phyloP scores from a whole-genome alignment of 805 yeast species.

The Candida ortonii region DNA sequence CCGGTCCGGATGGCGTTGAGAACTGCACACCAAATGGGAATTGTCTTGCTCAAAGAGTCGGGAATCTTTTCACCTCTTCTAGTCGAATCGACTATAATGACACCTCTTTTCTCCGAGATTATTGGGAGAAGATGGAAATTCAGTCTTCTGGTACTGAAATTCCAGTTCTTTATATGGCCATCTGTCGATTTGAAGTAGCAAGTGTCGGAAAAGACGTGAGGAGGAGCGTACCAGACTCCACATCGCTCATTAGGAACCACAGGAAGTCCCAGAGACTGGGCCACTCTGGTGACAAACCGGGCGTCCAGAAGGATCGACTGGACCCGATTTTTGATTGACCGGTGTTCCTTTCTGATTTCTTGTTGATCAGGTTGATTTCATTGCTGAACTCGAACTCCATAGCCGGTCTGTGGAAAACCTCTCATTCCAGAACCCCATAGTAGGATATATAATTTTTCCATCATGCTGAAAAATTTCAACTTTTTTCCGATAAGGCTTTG shows the following conservation, averaged over 20 bases:
- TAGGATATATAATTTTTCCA: no score
- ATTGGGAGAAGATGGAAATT: slow-evolving; percentile 67
- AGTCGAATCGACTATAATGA: slow-evolving; percentile 76
- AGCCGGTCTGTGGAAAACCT: no score
- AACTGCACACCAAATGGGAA: slow-evolving; percentile 69
- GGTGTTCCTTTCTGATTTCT: slow-evolving; percentile 47
- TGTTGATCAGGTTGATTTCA: slow-evolving; percentile 26
- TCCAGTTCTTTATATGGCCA: slow-evolving; percentile 84
- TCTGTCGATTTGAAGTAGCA: slow-evolving; percentile 88
- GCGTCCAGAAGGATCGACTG: slow-evolving; percentile 71
- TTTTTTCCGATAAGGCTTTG: no score
- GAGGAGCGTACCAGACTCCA: slow-evolving; percentile 79
- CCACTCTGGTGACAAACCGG: slow-evolving; percentile 44
- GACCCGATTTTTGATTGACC: slow-evolving; percentile 56
- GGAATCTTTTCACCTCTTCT: slow-evolving; percentile 83
- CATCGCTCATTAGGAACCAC: slow-evolving; percentile 77
- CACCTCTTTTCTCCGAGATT: slow-evolving; percentile 42
- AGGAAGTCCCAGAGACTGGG: slow-evolving; percentile 38
- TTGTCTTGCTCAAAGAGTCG: slow-evolving; percentile 80
- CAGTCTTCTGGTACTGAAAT: slow-evolving; percentile 66
- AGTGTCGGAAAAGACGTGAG: slow-evolving; percentile 38
- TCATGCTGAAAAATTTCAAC: no score
- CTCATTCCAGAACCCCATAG: no score
- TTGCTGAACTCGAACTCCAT: slow-evolving; percentile 18
- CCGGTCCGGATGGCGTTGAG: slow-evolving; percentile 11